Conservation (phyloP, 768 basidiomycete genomes). For the Termitomyces sp. region DNA sequence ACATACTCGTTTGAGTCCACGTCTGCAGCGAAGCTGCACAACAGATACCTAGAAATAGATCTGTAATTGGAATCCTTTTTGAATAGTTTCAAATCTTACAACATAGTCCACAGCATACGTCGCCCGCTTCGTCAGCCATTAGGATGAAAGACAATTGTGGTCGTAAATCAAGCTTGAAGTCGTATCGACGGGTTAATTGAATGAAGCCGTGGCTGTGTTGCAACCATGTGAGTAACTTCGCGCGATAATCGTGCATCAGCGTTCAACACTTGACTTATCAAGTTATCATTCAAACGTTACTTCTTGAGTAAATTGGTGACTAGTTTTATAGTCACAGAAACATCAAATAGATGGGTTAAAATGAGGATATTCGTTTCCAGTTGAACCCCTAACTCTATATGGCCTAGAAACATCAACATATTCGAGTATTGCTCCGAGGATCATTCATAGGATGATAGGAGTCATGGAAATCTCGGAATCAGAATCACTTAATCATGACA, state of each 20-base stretch:
- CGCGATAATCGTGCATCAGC: too few species aligned
- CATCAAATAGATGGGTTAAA: not conserved
- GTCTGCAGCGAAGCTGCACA: constrained; percentile 10
- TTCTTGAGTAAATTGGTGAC: not conserved
- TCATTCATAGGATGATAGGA: not conserved
- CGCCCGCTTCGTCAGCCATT: constrained; percentile 1
- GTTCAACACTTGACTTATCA: not conserved
- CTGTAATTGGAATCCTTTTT: not conserved
- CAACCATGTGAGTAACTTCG: not conserved
- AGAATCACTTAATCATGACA: not conserved
- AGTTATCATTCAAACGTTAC: not conserved
- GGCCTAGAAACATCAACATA: not conserved
- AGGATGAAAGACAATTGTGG: not conserved
- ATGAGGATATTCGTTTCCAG: not conserved
- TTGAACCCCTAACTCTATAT: not conserved
- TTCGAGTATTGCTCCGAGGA: not conserved
- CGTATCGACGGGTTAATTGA: too few species aligned
- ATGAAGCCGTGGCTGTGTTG: too few species aligned
- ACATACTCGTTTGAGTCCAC: constrained; percentile 24
- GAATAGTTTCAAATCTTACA: constrained; percentile 15
- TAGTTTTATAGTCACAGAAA: not conserved
- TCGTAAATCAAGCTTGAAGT: too few species aligned
- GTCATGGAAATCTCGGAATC: not conserved
- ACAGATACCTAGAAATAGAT: constrained; percentile 10
- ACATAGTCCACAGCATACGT: constrained; percentile 21